Percentiles rank a stretch among this genome's conserved stretches.
phyloP scores from a whole-genome alignment of 2,329 filamentous ascomycete genomes.

The Leptoxyphium fumago region DNA sequence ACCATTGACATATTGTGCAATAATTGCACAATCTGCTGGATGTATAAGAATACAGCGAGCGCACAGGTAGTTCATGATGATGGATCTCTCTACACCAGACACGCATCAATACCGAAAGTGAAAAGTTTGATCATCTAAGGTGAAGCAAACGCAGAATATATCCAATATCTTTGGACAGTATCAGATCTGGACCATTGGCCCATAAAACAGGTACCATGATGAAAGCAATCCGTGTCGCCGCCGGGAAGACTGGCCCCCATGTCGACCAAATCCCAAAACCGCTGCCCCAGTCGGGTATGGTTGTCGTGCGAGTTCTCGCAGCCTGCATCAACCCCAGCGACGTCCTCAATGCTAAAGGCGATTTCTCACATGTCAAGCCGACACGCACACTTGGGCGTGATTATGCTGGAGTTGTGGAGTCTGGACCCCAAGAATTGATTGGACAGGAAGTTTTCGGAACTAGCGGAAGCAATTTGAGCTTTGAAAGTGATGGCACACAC shows the following conservation, averaged over 20 bases:
- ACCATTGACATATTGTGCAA: no score
- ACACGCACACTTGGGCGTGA: constrained; percentile 19
- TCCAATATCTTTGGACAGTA: no score
- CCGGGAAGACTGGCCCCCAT: constrained; percentile 1
- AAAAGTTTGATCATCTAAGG: no score
- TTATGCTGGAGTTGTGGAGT: constrained; percentile 15
- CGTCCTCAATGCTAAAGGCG: constrained; percentile 15
- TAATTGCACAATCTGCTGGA: no score
- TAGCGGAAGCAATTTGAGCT: constrained; percentile 14
- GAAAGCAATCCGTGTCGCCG: constrained; percentile 7
- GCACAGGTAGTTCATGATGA: no score
- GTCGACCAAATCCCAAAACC: constrained; percentile 9
- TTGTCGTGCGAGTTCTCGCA: constrained; percentile 16
- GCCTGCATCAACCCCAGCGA: constrained; percentile 18
- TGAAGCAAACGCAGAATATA: no score
- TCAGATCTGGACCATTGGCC: no score
- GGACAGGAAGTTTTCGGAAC: constrained; percentile 19
- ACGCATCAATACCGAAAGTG: no score
- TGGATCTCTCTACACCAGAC: no score
- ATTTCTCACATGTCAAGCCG: constrained; percentile 14
- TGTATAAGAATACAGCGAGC: no score
- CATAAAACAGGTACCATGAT: background rate
- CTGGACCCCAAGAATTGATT: constrained; percentile 6
- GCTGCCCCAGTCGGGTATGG: constrained; percentile 6
- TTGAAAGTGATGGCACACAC: constrained; percentile 15